Evolutionary conservation across 106 monocot genomes (phyloP).

Genomic region (Platanthera guangdongensis): DNA sequence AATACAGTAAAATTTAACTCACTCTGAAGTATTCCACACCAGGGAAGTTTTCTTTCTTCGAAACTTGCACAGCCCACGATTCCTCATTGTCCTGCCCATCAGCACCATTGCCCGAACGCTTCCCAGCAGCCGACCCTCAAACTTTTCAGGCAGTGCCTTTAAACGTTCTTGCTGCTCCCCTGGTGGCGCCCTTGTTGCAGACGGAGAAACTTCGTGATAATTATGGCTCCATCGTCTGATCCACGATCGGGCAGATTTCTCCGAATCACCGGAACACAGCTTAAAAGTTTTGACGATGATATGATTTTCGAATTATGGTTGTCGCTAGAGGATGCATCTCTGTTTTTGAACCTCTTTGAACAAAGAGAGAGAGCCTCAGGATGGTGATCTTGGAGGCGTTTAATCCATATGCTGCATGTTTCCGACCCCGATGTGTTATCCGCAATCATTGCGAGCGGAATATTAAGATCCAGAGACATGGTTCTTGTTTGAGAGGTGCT

Average conservation of each 20-base stretch:
- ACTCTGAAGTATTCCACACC: slow-evolving; percentile 49
- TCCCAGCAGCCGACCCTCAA: slow-evolving; percentile 37
- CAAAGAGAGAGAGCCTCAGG: slow-evolving; percentile 3
- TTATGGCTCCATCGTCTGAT: slow-evolving; percentile 49
- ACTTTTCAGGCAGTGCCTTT: slow-evolving; percentile 14
- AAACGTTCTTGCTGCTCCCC: slow-evolving; percentile 12
- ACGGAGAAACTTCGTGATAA: background rate
- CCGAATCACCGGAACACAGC: slow-evolving; percentile 13
- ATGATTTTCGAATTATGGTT: slow-evolving; percentile 18
- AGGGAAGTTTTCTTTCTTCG: slow-evolving; percentile 36
- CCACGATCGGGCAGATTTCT: slow-evolving; percentile 30
- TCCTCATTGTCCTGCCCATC: slow-evolving; percentile 61
- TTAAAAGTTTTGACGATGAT: background rate
- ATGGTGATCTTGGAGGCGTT: slow-evolving; percentile 31
- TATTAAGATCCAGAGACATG: slow-evolving; percentile 12
- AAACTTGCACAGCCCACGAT: slow-evolving; percentile 41
- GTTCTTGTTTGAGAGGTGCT: slow-evolving; percentile 24
- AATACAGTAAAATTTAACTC: background rate
- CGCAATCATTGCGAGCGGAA: slow-evolving; percentile 3
- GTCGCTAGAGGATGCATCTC: slow-evolving; percentile 11
- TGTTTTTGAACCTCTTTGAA: slow-evolving; percentile 25
- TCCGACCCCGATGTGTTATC: slow-evolving; percentile 15
- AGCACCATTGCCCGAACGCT: slow-evolving; percentile 75
- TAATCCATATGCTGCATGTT: slow-evolving; percentile 37
- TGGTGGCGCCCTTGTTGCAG: background rate